Percentiles rank a stretch among this genome's conserved stretches.
These are phyloP conservation scores for Acrocalymma vagum DNA, from an alignment of 2,329 filamentous ascomycete species.

Conservation along the genomic window DNA sequence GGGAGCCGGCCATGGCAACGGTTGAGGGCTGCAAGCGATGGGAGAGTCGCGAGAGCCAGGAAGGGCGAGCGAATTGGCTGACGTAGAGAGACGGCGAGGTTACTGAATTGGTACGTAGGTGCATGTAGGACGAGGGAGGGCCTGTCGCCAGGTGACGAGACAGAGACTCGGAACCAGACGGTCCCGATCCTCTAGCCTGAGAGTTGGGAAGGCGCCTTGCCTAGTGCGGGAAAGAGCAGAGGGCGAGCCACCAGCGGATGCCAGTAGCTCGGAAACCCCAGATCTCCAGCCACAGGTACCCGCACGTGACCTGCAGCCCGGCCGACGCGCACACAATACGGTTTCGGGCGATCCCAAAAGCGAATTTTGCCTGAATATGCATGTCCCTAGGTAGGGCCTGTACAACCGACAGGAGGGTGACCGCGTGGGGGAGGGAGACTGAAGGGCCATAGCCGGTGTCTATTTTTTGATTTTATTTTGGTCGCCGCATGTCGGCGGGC, in stretches of 20 bases:
- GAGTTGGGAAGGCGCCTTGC: constrained; percentile 12
- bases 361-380: constrained; percentile 10
- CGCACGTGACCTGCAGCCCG: constrained; percentile 21
- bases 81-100: constrained; percentile 31
- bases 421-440: too few relatives aligned
- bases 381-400: too few relatives aligned
- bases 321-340: constrained; percentile 16
- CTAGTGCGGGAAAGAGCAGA: neutral
- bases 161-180: constrained; percentile 25
- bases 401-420: too few relatives aligned
- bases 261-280: constrained; percentile 13
- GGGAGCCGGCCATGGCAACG: constrained; percentile 29
- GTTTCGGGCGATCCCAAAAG: constrained; percentile 17
- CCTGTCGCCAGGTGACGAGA: too few relatives aligned
- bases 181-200: constrained; percentile 26
- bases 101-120: constrained; percentile 26
- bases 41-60: constrained; percentile 9
- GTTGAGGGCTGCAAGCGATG: constrained; percentile 27
- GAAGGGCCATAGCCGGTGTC: too few relatives aligned
- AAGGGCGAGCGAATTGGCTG: constrained; percentile 13
- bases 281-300: constrained; percentile 24
- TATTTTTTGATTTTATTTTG: too few relatives aligned
- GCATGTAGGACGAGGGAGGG: constrained; percentile 21
- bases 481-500: too few relatives aligned
- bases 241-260: constrained; percentile 18